These are phyloP conservation scores for Wickerhamomyces xylosicus DNA, from an alignment of 805 yeast species.

Conservation along the genomic window DNA sequence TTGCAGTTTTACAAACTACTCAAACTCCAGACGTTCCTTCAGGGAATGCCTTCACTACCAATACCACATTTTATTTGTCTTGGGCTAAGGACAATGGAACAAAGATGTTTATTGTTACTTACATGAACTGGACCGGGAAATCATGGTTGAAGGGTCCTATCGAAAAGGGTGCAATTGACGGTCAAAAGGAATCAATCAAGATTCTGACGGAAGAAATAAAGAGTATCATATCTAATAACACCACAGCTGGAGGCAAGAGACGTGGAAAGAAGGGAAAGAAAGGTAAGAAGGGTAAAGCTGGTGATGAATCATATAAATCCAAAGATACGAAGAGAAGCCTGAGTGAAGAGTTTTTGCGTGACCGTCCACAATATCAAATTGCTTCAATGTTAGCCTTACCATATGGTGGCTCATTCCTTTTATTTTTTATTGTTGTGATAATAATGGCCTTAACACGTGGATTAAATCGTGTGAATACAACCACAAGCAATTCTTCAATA, in stretches of 20 bases:
- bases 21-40: constrained; percentile 92
- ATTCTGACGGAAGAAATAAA: constrained; percentile 33
- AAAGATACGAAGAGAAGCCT: background rate
- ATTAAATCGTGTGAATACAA: background rate
- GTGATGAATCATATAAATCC: background rate
- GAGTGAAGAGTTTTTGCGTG: background rate
- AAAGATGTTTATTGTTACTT: constrained; percentile 41
- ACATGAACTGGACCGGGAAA: constrained; percentile 61
- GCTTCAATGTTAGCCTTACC: background rate
- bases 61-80: constrained; percentile 45
- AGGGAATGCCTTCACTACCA: constrained; percentile 58
- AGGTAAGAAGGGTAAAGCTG: constrained; percentile 1
- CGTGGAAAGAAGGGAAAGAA: constrained; percentile 7
- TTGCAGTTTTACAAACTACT: constrained; percentile 52
- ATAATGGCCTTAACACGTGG: background rate
- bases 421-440: background rate
- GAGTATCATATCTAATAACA: constrained; percentile 18
- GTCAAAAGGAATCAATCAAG: constrained; percentile 51
- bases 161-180: constrained; percentile 67
- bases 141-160: constrained; percentile 71
- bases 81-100: constrained; percentile 57
- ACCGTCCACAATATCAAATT: constrained; percentile 2
- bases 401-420: background rate
- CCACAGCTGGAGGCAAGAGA: constrained; percentile 11
- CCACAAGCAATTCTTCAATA: too few relatives aligned